These are phyloP conservation scores for Cystofilobasidium ferigula DNA, from an alignment of 768 basidiomycete species.

Conservation along the genomic window DNA sequence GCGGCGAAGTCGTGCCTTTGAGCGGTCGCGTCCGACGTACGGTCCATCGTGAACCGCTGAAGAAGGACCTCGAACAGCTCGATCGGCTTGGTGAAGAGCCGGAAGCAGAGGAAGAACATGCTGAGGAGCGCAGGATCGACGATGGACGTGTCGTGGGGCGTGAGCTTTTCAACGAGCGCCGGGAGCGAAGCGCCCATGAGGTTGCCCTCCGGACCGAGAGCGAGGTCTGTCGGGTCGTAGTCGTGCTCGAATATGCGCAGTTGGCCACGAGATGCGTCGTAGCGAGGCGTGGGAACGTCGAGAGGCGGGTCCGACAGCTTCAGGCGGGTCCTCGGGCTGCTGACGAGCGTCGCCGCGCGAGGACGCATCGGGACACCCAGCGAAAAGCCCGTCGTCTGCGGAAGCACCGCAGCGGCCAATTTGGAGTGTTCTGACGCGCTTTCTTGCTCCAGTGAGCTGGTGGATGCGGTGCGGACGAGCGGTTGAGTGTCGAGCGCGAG, in stretches of 20 bases:
- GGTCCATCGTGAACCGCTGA: constrained; percentile 62
- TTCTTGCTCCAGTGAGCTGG: neutral
- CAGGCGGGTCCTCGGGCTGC: neutral
- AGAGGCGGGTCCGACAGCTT: neutral
- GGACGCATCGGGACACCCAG: neutral
- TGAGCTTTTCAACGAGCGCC: constrained; percentile 92
- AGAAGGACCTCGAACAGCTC: constrained; percentile 69
- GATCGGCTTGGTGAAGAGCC: constrained; percentile 68
- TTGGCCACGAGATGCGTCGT: constrained; percentile 45
- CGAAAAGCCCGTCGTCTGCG: neutral
- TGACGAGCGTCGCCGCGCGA: too few relatives aligned
- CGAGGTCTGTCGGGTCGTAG: constrained; percentile 69
- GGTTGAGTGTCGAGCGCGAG: neutral
- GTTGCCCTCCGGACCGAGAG: constrained; percentile 78
- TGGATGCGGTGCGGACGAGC: neutral
- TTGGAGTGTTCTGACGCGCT: too few relatives aligned
- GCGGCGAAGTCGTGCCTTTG: constrained; percentile 48
- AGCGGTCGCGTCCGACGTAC: constrained; percentile 31
- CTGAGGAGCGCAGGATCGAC: constrained; percentile 77
- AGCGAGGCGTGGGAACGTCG: neutral
- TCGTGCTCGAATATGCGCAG: constrained; percentile 46
- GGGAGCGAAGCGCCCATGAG: constrained; percentile 81
- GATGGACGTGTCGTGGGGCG: constrained; percentile 71
- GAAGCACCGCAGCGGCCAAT: neutral
- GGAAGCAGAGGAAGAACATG: constrained; percentile 92